Evolutionary conservation across 2,329 filamentous ascomycete species (phyloP), one percentile per base, ranked within the genome.

Genomic region (Lasiodiplodia citricola): DNA sequence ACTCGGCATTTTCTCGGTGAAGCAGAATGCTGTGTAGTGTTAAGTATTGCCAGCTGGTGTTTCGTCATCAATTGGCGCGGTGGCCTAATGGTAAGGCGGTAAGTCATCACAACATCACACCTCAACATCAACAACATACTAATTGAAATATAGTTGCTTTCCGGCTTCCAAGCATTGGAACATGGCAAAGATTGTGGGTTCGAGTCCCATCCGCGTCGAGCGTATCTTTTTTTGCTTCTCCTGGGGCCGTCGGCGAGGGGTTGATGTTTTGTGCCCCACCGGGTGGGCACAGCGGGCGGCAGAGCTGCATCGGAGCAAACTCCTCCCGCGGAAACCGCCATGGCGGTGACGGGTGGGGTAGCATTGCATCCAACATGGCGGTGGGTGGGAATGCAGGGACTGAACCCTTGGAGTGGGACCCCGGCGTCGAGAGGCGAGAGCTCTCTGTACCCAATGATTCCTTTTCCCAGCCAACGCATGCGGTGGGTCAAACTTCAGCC

Each of bases 11-110:
- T 57, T 38, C 55, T 57, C 55, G 55, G 55, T 11, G 21, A 25
- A n/a, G 4, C 5, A n/a, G 14, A 2, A 31, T 38, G 1, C 21
- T 8, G 0, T 31, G 18, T 13, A 16, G 3, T 38, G 4, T 44
- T 62, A 62, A 16, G 2, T 0, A 14, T 35, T 1, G 14, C 58
- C 5, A 10, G 10, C 18, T 0, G 4, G 3, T 1, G 0, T 7
- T 0, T 2, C 4, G 2, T 38, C 54, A 66, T 57, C 38, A 23
- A 50, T 67, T 35, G 73, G 72, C 72, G 71, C 72, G 71, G 74
- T 76, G 74, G 74, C 74, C 74, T 76, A 76, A 76, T 76, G 74
- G 74, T 75, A 76, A 76, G 74, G 74, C 74, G 74, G 38, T 66
- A 25, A 51, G 44, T 65, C 23, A 35, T 35, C 8, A 35, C 31